Conservation (phyloP, 2,329 filamentous ascomycete species). For the Penicillium sp. region DNA sequence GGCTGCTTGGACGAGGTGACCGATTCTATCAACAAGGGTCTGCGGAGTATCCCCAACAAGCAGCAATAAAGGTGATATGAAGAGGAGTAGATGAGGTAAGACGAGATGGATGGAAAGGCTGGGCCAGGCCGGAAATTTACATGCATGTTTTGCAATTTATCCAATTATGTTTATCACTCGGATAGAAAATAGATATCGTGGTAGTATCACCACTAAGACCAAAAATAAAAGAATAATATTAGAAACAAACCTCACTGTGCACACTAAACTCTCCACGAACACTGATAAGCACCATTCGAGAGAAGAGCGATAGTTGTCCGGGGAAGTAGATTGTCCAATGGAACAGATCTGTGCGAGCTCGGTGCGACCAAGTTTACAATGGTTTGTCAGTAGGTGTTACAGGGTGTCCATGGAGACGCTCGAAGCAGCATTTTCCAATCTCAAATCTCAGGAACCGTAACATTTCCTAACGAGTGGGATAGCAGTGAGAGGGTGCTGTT, state of each 20-base stretch:
- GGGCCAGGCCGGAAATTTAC: not conserved
- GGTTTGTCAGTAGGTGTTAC: too few relatives aligned
- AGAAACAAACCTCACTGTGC: not conserved
- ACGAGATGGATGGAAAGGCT: not conserved
- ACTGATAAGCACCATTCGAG: not conserved
- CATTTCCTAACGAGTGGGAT: too few relatives aligned
- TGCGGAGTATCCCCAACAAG: conserved; percentile 23
- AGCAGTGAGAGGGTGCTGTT: too few relatives aligned
- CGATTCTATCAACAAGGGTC: conserved; percentile 25
- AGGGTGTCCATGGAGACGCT: too few relatives aligned
- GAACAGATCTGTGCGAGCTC: too few relatives aligned
- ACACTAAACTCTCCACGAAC: not conserved
- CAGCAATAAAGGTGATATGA: conserved; percentile 4
- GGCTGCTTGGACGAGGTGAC: conserved; percentile 64
- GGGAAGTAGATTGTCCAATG: too few relatives aligned
- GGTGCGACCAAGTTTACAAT: too few relatives aligned
- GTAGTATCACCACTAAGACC: not conserved
- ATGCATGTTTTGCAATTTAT: conserved; percentile 7
- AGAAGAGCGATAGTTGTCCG: too few relatives aligned
- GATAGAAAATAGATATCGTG: conserved; percentile 4
- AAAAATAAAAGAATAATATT: conserved; percentile 5
- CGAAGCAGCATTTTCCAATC: too few relatives aligned
- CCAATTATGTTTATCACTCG: conserved; percentile 4
- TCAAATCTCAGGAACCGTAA: too few relatives aligned
- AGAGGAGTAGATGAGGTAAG: not conserved